Conservation (phyloP, 768 basidiomycete species). For the Cystobasidium ongulense region DNA sequence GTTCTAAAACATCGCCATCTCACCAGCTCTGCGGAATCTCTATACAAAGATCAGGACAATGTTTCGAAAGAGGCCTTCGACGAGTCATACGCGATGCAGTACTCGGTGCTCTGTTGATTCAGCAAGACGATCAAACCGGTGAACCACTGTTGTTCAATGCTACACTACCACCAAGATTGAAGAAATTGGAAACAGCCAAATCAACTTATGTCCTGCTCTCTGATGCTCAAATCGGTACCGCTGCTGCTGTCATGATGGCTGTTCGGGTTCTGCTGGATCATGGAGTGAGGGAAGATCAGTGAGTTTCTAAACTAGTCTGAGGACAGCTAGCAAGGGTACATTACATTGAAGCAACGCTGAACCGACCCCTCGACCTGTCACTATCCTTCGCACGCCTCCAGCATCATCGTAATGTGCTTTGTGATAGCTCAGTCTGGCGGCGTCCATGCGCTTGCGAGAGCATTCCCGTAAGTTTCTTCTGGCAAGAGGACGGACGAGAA, state of each 20-base stretch:
- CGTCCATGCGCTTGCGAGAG: constrained; percentile 63
- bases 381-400: background rate
- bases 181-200: constrained; percentile 57
- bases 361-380: too few relatives aligned
- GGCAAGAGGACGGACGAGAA: background rate
- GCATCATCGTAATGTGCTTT: constrained; percentile 49
- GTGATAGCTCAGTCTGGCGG: constrained; percentile 77
- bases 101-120: constrained; percentile 81
- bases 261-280: constrained; percentile 89
- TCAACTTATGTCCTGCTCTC: constrained; percentile 76
- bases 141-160: constrained; percentile 80
- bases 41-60: constrained; percentile 68
- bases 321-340: background rate
- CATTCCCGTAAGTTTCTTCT: constrained; percentile 63
- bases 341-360: too few relatives aligned
- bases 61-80: constrained; percentile 80
- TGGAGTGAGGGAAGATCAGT: constrained; percentile 62
- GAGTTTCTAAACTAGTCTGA: background rate
- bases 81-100: constrained; percentile 77
- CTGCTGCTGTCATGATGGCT: constrained; percentile 74
- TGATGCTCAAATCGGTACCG: constrained; percentile 89
- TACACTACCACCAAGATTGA: constrained; percentile 67
- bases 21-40: constrained; percentile 70
- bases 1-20: too few relatives aligned
- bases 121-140: constrained; percentile 71